Evolutionary conservation across 192 early-diverging fungal species (phyloP), one percentile per base, ranked within the genome.

Genomic region (Coemansia pectinata): DNA sequence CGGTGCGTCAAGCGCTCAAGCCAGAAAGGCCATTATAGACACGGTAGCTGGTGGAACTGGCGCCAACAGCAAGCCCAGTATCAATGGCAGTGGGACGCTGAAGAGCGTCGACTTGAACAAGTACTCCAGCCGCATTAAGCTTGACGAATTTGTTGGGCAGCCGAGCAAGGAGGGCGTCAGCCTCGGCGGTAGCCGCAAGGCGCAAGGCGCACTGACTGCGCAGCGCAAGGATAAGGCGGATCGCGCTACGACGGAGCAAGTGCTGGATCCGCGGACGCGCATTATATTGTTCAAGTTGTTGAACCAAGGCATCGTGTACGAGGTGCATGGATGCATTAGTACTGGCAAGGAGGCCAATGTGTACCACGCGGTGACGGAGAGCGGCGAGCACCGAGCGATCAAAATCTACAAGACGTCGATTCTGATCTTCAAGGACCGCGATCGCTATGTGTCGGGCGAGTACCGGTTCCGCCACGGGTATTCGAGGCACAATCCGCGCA

Each of bases 381-480:
- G 84, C 12, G 93, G 91, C 29, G 79, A 86, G 45, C 95, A 97
- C 71, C 84, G 91, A 5, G 96, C 97, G 8, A 94, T 99, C 72
- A 98, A 99, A 71, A 91, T 99, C 36, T 99, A 99, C 86, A 99
- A 99, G 72, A 98, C 97, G 25, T 96, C 95, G n/a, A 97, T 99
- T 64, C 84, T 99, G 68, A 88, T 90, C 1, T 99, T 99, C 83
- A 98, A 98, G 85, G 97, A 99, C 71, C 91, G 97, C 68, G 96
- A 99, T 85, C 89, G 96, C 17, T 99, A 99, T 73, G 96, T 99
- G 33, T 87, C 91, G 0, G 97, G 96, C 66, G 97, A 99, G 78
- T 93, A 90, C 74, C 88, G 97, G 57, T 99, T 98, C 87, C 84
- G 95, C 15, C 91, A 96, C 78, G 97, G 96, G 21, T 98, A 98